These are phyloP conservation scores for Pleurotus tuoliensis DNA, from an alignment of 768 basidiomycete genomes.

Conservation along the genomic window DNA sequence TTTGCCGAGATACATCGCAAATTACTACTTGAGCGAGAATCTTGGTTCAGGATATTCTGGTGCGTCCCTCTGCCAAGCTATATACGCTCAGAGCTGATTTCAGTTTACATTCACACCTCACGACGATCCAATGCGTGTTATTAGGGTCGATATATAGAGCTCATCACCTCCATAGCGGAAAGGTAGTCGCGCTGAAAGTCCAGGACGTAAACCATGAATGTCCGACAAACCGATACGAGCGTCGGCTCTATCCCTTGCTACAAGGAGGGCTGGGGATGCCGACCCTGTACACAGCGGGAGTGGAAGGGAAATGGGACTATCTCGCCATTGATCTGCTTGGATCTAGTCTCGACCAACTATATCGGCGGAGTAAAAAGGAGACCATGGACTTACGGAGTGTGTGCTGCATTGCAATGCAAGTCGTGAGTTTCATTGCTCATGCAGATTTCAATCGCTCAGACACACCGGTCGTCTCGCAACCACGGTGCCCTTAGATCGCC, in stretches of 20 bases:
- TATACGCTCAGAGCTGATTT: background rate
- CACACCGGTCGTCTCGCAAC: background rate
- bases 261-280: conserved; percentile 77
- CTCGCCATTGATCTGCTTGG: conserved; percentile 79
- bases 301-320: conserved; percentile 59
- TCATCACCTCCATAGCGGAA: conserved; percentile 47
- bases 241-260: conserved; percentile 61
- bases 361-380: conserved; percentile 50
- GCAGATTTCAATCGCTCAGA: background rate
- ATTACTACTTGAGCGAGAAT: conserved; percentile 54
- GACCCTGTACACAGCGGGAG: conserved; percentile 59
- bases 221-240: conserved; percentile 73
- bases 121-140: background rate
- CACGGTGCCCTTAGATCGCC: conserved; percentile 48
- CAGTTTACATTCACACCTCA: background rate
- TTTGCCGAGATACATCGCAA: conserved; percentile 45
- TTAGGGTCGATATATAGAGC: conserved; percentile 72
- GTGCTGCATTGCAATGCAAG: conserved; percentile 72
- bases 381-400: conserved; percentile 68
- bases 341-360: conserved; percentile 60
- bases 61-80: conserved; percentile 15
- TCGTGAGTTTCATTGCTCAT: conserved; percentile 41
- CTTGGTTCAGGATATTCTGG: conserved; percentile 77
- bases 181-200: conserved; percentile 70
- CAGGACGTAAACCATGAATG: conserved; percentile 69